Evolutionary conservation across 2,329 filamentous ascomycete species (phyloP).

Genomic region (Akanthomyces dipterigenus): DNA sequence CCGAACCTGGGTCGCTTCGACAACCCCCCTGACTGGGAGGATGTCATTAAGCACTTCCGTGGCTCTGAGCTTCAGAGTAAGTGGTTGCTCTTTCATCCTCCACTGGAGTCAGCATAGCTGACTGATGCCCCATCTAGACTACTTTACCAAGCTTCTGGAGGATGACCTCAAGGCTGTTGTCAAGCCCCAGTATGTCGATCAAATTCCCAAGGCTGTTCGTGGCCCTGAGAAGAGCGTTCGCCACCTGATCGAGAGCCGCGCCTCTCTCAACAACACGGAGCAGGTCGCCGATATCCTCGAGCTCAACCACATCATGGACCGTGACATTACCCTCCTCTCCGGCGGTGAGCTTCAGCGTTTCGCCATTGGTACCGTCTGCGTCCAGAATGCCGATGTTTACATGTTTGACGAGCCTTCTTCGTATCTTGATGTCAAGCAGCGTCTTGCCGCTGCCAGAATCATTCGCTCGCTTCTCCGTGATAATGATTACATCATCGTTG

Average conservation of each 20-base stretch:
- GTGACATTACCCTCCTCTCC: conserved; percentile 83
- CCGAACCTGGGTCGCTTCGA: conserved; percentile 93
- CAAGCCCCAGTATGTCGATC: conserved; percentile 98
- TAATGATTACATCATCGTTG: conserved; percentile 94
- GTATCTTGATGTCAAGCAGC: conserved; percentile 98
- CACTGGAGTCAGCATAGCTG: not conserved
- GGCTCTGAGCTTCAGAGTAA: conserved; percentile 94
- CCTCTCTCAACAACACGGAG: conserved; percentile 71
- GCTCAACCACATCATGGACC: conserved; percentile 80
- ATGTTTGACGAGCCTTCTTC: conserved; percentile 99
- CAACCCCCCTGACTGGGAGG: conserved; percentile 98
- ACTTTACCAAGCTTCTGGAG: conserved; percentile 97
- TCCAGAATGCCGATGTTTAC: conserved; percentile 95
- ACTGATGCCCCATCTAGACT: conserved; percentile 49
- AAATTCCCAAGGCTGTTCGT: conserved; percentile 89
- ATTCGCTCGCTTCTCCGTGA: conserved; percentile 85
- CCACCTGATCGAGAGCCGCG: conserved; percentile 67
- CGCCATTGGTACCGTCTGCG: conserved; percentile 90
- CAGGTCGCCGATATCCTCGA: conserved; percentile 81
- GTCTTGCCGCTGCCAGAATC: conserved; percentile 83
- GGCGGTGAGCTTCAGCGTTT: conserved; percentile 98
- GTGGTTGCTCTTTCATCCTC: conserved; percentile 24
- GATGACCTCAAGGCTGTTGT: conserved; percentile 96
- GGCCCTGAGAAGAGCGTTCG: conserved; percentile 73
- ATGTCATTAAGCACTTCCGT: conserved; percentile 96